These are phyloP conservation scores for Hypoxylon sp. DNA, from an alignment of 2,329 filamentous ascomycete genomes.

Conservation along the genomic window DNA sequence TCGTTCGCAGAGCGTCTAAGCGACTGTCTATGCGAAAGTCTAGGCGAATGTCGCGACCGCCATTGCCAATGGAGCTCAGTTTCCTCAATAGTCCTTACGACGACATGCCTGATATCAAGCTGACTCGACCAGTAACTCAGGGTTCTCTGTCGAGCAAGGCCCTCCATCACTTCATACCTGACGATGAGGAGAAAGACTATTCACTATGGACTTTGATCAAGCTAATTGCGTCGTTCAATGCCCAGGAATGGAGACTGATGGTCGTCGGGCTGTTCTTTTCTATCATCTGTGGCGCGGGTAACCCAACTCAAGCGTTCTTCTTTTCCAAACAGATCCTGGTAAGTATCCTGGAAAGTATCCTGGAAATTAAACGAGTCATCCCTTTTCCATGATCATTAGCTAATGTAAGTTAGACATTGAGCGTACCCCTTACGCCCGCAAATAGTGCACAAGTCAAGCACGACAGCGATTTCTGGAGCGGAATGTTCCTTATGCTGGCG, in stretches of 20 bases:
- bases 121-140: conserved; percentile 69
- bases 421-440: conserved; percentile 61
- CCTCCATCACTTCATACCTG: conserved; percentile 69
- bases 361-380: conserved; percentile 41
- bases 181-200: conserved; percentile 70
- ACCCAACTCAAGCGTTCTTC: conserved; percentile 83
- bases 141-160: conserved; percentile 79
- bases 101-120: conserved; percentile 70
- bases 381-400: conserved; percentile 13
- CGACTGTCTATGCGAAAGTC: conserved; percentile 39
- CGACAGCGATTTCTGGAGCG: conserved; percentile 86
- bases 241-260: conserved; percentile 79
- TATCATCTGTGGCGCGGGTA: conserved; percentile 83
- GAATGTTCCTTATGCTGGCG: conserved; percentile 90
- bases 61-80: conserved; percentile 51
- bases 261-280: conserved; percentile 79
- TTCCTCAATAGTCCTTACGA: conserved; percentile 73
- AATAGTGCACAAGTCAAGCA: conserved; percentile 72
- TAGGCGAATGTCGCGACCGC: conserved; percentile 4
- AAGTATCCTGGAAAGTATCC: conserved; percentile 76
- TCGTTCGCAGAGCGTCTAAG: conserved; percentile 65
- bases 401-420: conserved; percentile 52
- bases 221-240: conserved; percentile 86
- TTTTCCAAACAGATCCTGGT: conserved; percentile 87
- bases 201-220: conserved; percentile 82